Evolutionary conservation across 768 basidiomycete species (phyloP).

Genomic region (Russula lepida): DNA sequence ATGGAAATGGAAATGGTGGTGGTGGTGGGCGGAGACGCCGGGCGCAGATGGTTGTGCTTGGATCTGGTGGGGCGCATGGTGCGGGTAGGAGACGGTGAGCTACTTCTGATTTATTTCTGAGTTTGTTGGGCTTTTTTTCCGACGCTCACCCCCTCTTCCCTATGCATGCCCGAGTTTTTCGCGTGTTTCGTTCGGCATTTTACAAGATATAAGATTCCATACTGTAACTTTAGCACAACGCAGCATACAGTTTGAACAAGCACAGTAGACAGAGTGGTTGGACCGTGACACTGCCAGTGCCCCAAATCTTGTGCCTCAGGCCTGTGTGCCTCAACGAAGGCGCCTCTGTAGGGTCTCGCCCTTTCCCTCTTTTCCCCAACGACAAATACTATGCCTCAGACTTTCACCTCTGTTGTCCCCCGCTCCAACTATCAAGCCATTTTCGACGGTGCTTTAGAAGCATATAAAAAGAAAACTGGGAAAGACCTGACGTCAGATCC

Average conservation of each 20-base stretch:
- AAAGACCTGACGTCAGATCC: not conserved
- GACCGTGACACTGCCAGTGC: too few relatives aligned
- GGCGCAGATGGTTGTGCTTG: slow-evolving; percentile 62
- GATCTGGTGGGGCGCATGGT: slow-evolving; percentile 55
- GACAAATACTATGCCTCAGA: not conserved
- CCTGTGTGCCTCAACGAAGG: too few relatives aligned
- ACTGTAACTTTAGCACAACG: not conserved
- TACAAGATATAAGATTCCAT: not conserved
- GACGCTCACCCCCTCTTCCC: not conserved
- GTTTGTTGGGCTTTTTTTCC: not conserved
- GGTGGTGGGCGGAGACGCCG: slow-evolving; percentile 46
- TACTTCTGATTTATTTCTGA: not conserved
- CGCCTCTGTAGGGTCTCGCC: too few relatives aligned
- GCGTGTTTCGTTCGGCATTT: not conserved
- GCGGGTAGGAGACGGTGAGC: slow-evolving; percentile 34
- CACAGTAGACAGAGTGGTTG: too few relatives aligned
- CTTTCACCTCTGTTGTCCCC: not conserved
- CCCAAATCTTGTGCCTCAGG: too few relatives aligned
- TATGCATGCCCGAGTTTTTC: not conserved
- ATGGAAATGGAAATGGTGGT: slow-evolving; percentile 19
- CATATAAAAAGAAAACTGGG: not conserved
- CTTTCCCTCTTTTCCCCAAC: too few relatives aligned
- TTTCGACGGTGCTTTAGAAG: not conserved
- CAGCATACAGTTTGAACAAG: too few relatives aligned
- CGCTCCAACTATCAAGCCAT: not conserved